A percentile compares a stretch with the other conserved stretches of the same genome.
These are phyloP conservation scores for Termitomyces sp. DNA, from an alignment of 768 basidiomycete genomes.

Conservation along the genomic window DNA sequence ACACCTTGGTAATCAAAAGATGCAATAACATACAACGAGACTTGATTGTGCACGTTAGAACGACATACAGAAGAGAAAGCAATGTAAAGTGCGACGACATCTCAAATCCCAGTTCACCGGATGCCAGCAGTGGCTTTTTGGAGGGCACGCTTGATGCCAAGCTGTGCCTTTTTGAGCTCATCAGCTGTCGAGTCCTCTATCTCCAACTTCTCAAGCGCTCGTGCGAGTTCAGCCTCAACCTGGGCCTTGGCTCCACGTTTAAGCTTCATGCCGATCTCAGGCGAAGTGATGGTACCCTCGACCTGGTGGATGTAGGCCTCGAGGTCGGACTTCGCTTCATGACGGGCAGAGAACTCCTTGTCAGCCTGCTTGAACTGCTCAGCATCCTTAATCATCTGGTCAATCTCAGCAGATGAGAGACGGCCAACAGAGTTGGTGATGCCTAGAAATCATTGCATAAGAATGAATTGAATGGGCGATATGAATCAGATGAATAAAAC, in stretches of 20 bases:
- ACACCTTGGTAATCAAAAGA: background rate
- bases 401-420: conserved; percentile 95
- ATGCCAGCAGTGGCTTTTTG: conserved; percentile 96
- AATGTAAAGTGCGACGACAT: conserved; percentile 19
- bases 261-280: conserved; percentile 97
- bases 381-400: conserved; percentile 99
- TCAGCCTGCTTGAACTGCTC: conserved; percentile 95
- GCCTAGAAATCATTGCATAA: conserved; percentile 38
- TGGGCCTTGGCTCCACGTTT: conserved; percentile 94
- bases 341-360: conserved; percentile 97
- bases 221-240: conserved; percentile 96
- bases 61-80: conserved; percentile 17
- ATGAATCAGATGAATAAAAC: conserved; percentile 22
- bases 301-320: conserved; percentile 98
- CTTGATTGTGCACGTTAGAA: conserved; percentile 14
- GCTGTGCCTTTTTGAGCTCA: conserved; percentile 94
- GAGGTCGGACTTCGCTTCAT: conserved; percentile 97
- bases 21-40: conserved; percentile 6
- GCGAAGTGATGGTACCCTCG: conserved; percentile 92
- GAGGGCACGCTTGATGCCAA: conserved; percentile 92
- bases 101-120: conserved; percentile 47
- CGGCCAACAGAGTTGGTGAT: conserved; percentile 99
- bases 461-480: background rate
- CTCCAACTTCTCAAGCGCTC: conserved; percentile 97
- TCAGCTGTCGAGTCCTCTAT: conserved; percentile 92